Percentiles rank a stretch among this genome's conserved stretches.
phyloP scores from a whole-genome alignment of 2,329 filamentous ascomycete genomes.

The Aspergillus nomiae region DNA sequence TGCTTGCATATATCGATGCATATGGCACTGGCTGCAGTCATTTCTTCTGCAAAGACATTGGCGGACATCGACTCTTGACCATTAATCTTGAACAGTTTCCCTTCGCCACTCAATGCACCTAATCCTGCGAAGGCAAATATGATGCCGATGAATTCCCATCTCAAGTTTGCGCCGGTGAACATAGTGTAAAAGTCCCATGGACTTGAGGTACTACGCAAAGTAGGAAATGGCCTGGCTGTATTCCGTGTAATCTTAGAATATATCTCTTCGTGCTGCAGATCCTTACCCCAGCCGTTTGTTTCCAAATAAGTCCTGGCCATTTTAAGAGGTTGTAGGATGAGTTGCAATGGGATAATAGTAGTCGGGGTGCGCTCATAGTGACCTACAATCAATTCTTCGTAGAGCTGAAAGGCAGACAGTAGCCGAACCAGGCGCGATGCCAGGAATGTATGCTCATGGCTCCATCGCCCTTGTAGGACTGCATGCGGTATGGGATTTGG shows the following conservation, averaged over 20 bases:
- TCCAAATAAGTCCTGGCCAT: not conserved
- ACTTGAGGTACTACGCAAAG: not conserved
- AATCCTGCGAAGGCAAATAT: not conserved
- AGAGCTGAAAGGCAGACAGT: not conserved
- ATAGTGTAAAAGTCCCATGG: not conserved
- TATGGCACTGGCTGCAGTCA: constrained; percentile 1
- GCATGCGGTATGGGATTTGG: not conserved
- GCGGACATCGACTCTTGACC: not conserved
- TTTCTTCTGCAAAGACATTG: not conserved
- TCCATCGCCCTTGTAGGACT: not conserved
- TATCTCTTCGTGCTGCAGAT: not conserved
- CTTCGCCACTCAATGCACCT: not conserved
- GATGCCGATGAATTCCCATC: not conserved
- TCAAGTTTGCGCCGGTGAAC: not conserved
- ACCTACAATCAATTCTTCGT: not conserved
- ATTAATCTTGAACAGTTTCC: not conserved
- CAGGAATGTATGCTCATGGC: not conserved
- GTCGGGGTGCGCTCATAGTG: not conserved
- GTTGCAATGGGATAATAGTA: not conserved
- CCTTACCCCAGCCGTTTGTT: not conserved
- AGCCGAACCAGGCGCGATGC: not conserved
- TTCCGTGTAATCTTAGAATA: not conserved
- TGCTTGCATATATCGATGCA: constrained; percentile 12
- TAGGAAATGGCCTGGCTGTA: not conserved
- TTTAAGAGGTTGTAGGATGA: not conserved